Conservation (phyloP, 306 rosid genomes). For the Abrus precatorius region DNA sequence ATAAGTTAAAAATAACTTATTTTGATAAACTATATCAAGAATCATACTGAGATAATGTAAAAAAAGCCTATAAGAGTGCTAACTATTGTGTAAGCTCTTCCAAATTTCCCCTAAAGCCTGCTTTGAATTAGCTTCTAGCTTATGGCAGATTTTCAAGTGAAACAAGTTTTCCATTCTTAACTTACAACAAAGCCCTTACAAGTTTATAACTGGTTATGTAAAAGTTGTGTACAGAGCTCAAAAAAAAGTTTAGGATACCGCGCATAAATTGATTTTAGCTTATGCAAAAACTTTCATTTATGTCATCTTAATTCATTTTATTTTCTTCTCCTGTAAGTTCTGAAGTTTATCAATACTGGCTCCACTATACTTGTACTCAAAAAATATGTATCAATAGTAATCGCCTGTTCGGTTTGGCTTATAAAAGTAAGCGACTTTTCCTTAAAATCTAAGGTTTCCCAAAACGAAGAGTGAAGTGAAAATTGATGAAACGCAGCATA, state of each 20-base stretch:
- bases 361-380: not conserved
- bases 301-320: not conserved
- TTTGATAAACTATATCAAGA: too few species aligned
- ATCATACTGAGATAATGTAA: too few species aligned
- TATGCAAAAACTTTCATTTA: not conserved
- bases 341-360: not conserved
- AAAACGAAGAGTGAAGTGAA: not conserved
- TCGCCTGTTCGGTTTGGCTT: not conserved
- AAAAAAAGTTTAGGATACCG: too few species aligned
- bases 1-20: too few species aligned
- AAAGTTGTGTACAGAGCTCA: not conserved
- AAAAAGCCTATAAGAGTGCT: too few species aligned
- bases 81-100: too few species aligned
- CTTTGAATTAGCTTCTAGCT: not conserved
- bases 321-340: not conserved
- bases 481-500: conserved; percentile 37
- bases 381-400: not conserved
- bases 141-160: not conserved
- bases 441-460: not conserved
- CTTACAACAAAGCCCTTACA: not conserved
- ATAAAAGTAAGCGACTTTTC: not conserved
- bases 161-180: not conserved
- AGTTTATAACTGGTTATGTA: not conserved
- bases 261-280: not conserved
- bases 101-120: not conserved